Conservation (phyloP, 495 filamentous ascomycete species). For the Cercophora newfieldiana region DNA sequence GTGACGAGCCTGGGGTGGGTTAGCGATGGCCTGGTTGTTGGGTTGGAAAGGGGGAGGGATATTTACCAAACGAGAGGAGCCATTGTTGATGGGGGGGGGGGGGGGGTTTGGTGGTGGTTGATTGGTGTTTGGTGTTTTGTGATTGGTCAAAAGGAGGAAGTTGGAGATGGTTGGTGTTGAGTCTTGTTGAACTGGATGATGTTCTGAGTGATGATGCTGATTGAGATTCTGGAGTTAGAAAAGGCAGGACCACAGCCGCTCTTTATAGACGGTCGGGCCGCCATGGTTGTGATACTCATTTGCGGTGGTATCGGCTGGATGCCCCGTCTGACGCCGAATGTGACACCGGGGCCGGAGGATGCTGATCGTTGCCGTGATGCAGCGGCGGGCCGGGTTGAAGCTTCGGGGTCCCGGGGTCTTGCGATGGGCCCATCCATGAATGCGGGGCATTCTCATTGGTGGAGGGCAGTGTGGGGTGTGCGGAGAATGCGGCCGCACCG, state of each 20-base stretch:
- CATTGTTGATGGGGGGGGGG: not conserved
- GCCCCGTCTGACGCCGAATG: not conserved
- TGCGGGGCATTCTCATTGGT: not conserved
- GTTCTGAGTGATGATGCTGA: not conserved
- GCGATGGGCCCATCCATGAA: not conserved
- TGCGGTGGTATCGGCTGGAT: not conserved
- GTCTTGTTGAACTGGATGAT: not conserved
- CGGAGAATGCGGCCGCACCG: not conserved
- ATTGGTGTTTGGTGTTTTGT: not conserved
- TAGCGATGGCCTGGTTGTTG: constrained; percentile 17
- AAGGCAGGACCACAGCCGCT: not conserved
- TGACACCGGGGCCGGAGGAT: not conserved
- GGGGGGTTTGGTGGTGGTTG: not conserved
- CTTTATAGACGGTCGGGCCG: not conserved
- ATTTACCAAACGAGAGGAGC: not conserved
- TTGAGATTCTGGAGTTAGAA: constrained; percentile 2
- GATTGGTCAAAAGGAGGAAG: not conserved
- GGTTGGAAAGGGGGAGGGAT: not conserved
- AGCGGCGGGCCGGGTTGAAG: not conserved
- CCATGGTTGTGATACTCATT: not conserved
- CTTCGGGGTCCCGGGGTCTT: constrained; percentile 1
- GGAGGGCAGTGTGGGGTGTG: not conserved
- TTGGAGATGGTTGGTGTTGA: not conserved
- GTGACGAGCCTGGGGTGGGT: constrained; percentile 31
- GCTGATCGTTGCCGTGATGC: not conserved